Base-by-base conservation (phyloP, 192 early-diverging fungal species). In the Podila horticola region DNA sequence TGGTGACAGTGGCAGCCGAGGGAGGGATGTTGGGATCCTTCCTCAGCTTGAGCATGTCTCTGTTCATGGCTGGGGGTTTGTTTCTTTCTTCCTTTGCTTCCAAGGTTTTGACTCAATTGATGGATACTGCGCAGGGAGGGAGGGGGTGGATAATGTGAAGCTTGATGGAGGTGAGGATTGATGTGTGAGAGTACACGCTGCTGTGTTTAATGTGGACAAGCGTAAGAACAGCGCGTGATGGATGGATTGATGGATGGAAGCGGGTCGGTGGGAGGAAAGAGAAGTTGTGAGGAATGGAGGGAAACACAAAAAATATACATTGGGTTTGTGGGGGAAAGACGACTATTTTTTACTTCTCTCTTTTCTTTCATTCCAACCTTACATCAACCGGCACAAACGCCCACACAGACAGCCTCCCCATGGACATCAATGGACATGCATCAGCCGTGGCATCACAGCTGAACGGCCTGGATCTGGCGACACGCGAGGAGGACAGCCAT, bases 11-110 rank as follows among this genome's bases (percentile, higher is more conserved):
- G n/a, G 71, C 77, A 17, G 71, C 69, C 15, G 69, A 81, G 34
- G 61, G 67, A 22, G 77, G 77, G 38, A 81, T 81, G 52, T 66
- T 69, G 0, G 77, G 77, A 69, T 81, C 77, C 62, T 81, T 81
- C 52, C 77, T 59, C 52, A 81, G 67, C 71, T 73, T 81, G 30
- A 64, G 71, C 77, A 73, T 81, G 36, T 81, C 77, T 52, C 77
- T 81, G 62, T 81, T 81, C 77, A 81, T 81, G 65, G 49, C 69
- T 28, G 22, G 15, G 58, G 0, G 11, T 22, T 31, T 12, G 0
- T 45, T 45, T 17, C 11, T 45, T 12, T 17, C 41, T 12, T 45
- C 41, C 41, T 45, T 34, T 45, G 41, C 5, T 10, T 9, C 4
- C 15, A 45, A 45, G 2, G 41, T 45, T 45, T 4, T 45, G 41